A percentile compares a stretch with the other conserved stretches of the same genome.
Evolutionary conservation across 306 rosid genomes (phyloP).

Genomic region (Morella rubra): DNA sequence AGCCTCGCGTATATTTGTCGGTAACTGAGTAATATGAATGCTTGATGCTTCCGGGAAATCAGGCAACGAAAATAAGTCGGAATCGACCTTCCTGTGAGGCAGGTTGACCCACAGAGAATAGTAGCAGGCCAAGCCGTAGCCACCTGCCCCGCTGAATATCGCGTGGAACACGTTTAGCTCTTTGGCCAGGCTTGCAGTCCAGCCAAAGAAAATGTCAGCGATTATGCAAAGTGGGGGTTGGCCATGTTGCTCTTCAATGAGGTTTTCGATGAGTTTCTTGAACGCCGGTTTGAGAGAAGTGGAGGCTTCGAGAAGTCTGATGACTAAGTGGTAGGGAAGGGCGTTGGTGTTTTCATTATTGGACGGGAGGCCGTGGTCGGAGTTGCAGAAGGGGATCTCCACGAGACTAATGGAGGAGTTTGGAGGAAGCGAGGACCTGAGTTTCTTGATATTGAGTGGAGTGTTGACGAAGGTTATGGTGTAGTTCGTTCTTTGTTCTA

Average conservation of each 20-base stretch:
- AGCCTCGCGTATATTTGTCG: constrained; percentile 45
- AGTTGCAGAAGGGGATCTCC: constrained; percentile 45
- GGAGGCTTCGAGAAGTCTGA: constrained; percentile 54
- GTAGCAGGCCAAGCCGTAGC: constrained; percentile 67
- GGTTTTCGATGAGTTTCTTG: constrained; percentile 34
- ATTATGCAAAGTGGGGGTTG: constrained; percentile 40
- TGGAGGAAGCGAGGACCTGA: constrained; percentile 47
- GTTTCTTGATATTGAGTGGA: constrained; percentile 42
- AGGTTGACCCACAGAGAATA: constrained; percentile 69
- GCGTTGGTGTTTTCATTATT: constrained; percentile 58
- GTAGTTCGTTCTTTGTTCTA: constrained; percentile 29
- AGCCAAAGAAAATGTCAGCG: constrained; percentile 67
- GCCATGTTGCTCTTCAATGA: constrained; percentile 9
- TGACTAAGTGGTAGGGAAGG: constrained; percentile 54
- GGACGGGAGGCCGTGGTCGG: constrained; percentile 60
- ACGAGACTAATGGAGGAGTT: constrained; percentile 45
- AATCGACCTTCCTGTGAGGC: constrained; percentile 40
- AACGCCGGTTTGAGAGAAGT: constrained; percentile 37
- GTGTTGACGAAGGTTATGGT: constrained; percentile 48
- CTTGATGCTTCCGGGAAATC: constrained; percentile 56
- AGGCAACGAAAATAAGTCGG: constrained; percentile 38
- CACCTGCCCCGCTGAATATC: constrained; percentile 45
- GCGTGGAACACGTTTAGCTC: constrained; percentile 52
- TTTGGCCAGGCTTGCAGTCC: constrained; percentile 56
- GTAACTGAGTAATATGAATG: constrained; percentile 53